A percentile compares a stretch with the other conserved stretches of the same genome.
Evolutionary conservation across 2,329 filamentous ascomycete species (phyloP).

Genomic region (Penicillium sp.): DNA sequence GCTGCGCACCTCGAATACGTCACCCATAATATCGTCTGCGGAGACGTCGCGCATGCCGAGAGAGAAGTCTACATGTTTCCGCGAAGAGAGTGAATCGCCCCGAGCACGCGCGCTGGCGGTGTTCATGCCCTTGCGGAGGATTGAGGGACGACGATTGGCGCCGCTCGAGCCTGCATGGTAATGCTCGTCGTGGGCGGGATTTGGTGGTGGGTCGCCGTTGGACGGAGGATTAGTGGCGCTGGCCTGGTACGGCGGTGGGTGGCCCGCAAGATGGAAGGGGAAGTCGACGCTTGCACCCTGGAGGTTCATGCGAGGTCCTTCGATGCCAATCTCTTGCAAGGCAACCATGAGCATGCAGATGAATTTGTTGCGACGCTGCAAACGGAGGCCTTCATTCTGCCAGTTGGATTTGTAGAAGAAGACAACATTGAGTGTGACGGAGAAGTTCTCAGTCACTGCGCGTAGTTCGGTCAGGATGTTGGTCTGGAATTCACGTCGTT

Average conservation of each 20-base stretch:
- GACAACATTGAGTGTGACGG: conserved; percentile 85
- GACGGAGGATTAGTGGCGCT: conserved; percentile 41
- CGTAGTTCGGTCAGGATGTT: conserved; percentile 87
- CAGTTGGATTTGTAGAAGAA: conserved; percentile 98
- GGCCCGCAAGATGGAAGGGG: conserved; percentile 67
- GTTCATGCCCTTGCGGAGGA: conserved; percentile 58
- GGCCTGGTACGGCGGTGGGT: conserved; percentile 49
- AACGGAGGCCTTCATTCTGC: conserved; percentile 90
- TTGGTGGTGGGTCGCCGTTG: conserved; percentile 46
- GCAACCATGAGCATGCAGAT: conserved; percentile 88
- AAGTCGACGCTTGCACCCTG: conserved; percentile 70
- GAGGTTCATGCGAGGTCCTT: conserved; percentile 76
- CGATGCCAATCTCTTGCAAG: conserved; percentile 82
- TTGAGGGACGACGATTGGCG: conserved; percentile 52
- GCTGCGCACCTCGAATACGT: conserved; percentile 66
- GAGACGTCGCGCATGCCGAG: conserved; percentile 67
- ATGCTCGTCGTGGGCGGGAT: conserved; percentile 30
- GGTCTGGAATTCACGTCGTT: conserved; percentile 87
- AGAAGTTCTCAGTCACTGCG: conserved; percentile 80
- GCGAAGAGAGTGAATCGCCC: conserved; percentile 62
- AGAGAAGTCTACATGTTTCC: conserved; percentile 73
- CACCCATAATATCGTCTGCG: conserved; percentile 63
- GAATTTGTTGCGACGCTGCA: conserved; percentile 92
- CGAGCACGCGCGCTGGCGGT: conserved; percentile 53
- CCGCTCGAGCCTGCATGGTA: conserved; percentile 35